phyloP scores from a whole-genome alignment of 2,329 filamentous ascomycete species.

The Penicillium rolfsii region DNA sequence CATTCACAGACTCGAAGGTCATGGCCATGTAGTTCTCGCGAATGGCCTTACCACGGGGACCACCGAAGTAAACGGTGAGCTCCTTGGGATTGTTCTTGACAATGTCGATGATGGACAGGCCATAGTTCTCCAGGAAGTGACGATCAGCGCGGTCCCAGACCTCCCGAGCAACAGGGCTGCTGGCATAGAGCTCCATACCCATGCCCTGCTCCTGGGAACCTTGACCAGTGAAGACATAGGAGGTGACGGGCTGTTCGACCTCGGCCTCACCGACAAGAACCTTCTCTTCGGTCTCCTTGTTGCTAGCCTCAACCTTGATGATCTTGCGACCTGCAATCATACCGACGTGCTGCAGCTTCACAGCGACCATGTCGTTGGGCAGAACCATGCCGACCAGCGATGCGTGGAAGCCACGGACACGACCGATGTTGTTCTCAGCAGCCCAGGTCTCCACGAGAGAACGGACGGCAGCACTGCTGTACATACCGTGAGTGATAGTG shows the following conservation, averaged over 20 bases:
- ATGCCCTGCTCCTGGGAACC: slow-evolving; percentile 99
- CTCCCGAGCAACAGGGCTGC: slow-evolving; percentile 90
- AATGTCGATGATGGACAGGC: slow-evolving; percentile 97
- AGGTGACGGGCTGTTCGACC: slow-evolving; percentile 93
- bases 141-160: slow-evolving; percentile 98
- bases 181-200: slow-evolving; percentile 98
- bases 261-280: slow-evolving; percentile 93
- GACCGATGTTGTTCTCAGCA: slow-evolving; percentile 96
- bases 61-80: slow-evolving; percentile 96
- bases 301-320: slow-evolving; percentile 96
- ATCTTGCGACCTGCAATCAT: slow-evolving; percentile 99
- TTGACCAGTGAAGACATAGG: slow-evolving; percentile 98
- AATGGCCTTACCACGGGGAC: slow-evolving; percentile 93
- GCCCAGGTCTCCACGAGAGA: slow-evolving; percentile 98
- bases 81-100: slow-evolving; percentile 99
- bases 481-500: slow-evolving; percentile 99
- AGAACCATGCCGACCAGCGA: slow-evolving; percentile 98
- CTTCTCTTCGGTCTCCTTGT: slow-evolving; percentile 95
- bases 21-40: slow-evolving; percentile 99
- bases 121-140: slow-evolving; percentile 98
- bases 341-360: slow-evolving; percentile 93
- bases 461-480: slow-evolving; percentile 93
- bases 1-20: slow-evolving; percentile 97
- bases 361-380: slow-evolving; percentile 91
- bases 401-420: slow-evolving; percentile 95